Percentiles rank a stretch among this genome's conserved stretches.
Evolutionary conservation across 106 monocot genomes (phyloP).

Genomic region (Dactylorhiza incarnata): DNA sequence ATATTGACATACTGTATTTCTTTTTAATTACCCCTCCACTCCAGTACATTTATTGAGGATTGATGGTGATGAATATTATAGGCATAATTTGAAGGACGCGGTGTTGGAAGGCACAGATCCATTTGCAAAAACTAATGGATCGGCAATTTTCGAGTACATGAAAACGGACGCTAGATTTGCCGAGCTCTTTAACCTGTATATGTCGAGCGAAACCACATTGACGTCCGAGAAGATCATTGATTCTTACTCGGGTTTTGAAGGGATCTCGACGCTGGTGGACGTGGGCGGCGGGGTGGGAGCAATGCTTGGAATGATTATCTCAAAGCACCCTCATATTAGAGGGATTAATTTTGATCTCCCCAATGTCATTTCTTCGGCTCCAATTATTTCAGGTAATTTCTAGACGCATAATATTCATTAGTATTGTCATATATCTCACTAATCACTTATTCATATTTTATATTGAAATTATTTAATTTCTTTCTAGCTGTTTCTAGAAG

Average conservation of each 20-base stretch:
- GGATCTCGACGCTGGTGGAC: neutral
- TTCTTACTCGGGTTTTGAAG: conserved; percentile 16
- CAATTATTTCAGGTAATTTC: neutral
- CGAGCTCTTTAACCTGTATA: conserved; percentile 28
- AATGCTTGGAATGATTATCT: conserved; percentile 3
- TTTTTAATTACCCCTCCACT: no score
- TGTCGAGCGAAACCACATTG: conserved; percentile 23
- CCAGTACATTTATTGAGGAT: no score
- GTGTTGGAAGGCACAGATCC: conserved; percentile 4
- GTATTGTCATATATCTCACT: no score
- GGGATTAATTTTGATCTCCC: conserved; percentile 22
- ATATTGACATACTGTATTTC: no score
- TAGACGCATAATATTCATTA: no score
- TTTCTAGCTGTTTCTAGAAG: no score
- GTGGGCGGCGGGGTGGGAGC: conserved; percentile 13
- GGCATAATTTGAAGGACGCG: conserved; percentile 8
- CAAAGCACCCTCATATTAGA: conserved; percentile 9
- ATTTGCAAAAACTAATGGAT: conserved; percentile 14
- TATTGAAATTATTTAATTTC: no score
- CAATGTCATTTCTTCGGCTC: conserved; percentile 4
- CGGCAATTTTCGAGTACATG: conserved; percentile 26
- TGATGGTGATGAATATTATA: neutral
- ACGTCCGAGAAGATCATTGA: conserved; percentile 22
- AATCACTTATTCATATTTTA: no score
- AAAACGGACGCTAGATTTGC: conserved; percentile 8